Conservation (phyloP, 2,329 filamentous ascomycete species). For the Dothidotthia symphoricarpi region DNA sequence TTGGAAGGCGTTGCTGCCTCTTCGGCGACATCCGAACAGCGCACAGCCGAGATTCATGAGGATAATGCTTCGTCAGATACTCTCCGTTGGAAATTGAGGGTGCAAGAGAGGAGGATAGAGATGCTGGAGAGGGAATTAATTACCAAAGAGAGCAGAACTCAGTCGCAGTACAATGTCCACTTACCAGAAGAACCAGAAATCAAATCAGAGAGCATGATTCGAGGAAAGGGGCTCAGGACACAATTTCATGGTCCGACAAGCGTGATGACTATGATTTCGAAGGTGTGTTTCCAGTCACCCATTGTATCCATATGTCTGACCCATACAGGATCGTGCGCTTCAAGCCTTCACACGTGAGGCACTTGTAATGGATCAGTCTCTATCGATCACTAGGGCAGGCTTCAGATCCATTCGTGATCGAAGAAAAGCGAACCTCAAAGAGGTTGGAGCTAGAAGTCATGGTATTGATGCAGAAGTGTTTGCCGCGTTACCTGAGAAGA, state of each 20-base stretch:
- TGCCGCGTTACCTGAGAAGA: conserved; percentile 38
- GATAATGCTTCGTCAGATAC: conserved; percentile 14
- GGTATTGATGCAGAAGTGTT: conserved; percentile 37
- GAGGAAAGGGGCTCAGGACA: conserved; percentile 48
- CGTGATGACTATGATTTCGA: conserved; percentile 35
- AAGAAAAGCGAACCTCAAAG: conserved; percentile 27
- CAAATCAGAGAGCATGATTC: conserved; percentile 43
- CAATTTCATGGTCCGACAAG: conserved; percentile 47
- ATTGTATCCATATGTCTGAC: background rate
- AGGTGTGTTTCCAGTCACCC: conserved; percentile 20
- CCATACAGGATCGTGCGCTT: conserved; percentile 36
- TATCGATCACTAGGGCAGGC: conserved; percentile 32
- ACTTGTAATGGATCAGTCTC: conserved; percentile 28
- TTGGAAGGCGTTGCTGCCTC: conserved; percentile 13
- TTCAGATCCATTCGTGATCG: conserved; percentile 36
- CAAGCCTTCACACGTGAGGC: conserved; percentile 37
- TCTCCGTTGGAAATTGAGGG: conserved; percentile 28
- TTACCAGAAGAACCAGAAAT: conserved; percentile 14
- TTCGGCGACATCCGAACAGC: conserved; percentile 7
- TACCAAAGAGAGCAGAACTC: conserved; percentile 18
- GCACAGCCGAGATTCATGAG: conserved; percentile 2
- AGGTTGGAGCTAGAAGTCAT: conserved; percentile 13
- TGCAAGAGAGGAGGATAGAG: conserved; percentile 34
- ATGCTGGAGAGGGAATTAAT: conserved; percentile 32
- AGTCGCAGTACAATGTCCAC: conserved; percentile 17